Percentiles rank a stretch among this genome's conserved stretches.
These are phyloP conservation scores for Dipodascopsis tothii DNA, from an alignment of 805 yeast species.

Conservation along the genomic window DNA sequence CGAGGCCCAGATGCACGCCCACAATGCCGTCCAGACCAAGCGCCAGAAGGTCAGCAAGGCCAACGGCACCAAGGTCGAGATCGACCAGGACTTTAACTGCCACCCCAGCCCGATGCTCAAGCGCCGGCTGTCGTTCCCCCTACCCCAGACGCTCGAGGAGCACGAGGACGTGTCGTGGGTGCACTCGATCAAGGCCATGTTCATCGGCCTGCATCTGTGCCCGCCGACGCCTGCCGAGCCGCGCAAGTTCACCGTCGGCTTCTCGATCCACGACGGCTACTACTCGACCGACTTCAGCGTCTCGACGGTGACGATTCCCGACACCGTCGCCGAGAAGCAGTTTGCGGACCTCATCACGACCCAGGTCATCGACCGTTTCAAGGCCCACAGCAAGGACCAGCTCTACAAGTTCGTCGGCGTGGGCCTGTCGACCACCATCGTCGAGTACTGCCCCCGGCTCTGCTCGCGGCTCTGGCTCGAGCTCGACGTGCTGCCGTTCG, in stretches of 20 bases:
- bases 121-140: background rate
- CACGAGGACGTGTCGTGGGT: background rate
- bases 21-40: no score
- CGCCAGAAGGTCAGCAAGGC: no score
- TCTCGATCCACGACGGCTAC: slow-evolving; percentile 21
- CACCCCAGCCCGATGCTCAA: background rate
- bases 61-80: no score
- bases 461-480: slow-evolving; percentile 17
- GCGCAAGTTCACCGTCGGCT: slow-evolving; percentile 12
- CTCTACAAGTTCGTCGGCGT: slow-evolving; percentile 16
- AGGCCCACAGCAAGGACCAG: slow-evolving; percentile 14
- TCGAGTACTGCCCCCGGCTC: slow-evolving; percentile 14
- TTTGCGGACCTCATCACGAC: slow-evolving; percentile 9
- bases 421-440: slow-evolving; percentile 8
- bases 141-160: background rate
- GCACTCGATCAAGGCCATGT: slow-evolving; percentile 11
- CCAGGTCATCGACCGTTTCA: slow-evolving; percentile 9
- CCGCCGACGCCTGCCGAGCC: slow-evolving; percentile 1
- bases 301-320: background rate
- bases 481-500: slow-evolving; percentile 20
- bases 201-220: slow-evolving; percentile 19
- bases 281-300: slow-evolving; percentile 21
- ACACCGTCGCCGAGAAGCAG: slow-evolving; percentile 1
- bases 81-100: background rate
- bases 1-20: slow-evolving; percentile 1